phyloP scores from a whole-genome alignment of 306 rosid species.

The Crataegus laevigata region DNA sequence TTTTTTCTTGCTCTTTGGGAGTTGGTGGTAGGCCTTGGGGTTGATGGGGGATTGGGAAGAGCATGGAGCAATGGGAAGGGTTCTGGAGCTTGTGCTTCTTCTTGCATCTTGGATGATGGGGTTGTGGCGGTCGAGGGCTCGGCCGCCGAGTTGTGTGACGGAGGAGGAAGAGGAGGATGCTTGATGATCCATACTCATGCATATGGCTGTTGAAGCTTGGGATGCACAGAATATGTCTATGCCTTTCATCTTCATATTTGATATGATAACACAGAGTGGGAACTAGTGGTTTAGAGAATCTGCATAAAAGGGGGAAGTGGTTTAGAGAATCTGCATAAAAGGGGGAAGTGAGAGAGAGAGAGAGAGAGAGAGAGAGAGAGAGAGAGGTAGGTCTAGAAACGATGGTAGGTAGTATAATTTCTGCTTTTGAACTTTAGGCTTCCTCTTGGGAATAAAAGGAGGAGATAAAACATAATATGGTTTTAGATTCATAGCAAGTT shows the following conservation, averaged over 20 bases:
- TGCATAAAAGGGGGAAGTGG: slow-evolving; percentile 32
- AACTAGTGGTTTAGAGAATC: slow-evolving; percentile 35
- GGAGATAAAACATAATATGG: slow-evolving; percentile 5
- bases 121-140: slow-evolving; percentile 85
- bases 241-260: slow-evolving; percentile 46
- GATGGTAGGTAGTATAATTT: not conserved
- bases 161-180: slow-evolving; percentile 55
- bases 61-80: slow-evolving; percentile 25
- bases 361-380: slow-evolving; percentile 7
- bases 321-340: slow-evolving; percentile 33
- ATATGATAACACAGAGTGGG: not conserved
- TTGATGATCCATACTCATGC: slow-evolving; percentile 70
- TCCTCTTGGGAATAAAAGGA: slow-evolving; percentile 12
- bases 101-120: slow-evolving; percentile 71
- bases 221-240: slow-evolving; percentile 68
- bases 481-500: slow-evolving; percentile 6
- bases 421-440: slow-evolving; percentile 29
- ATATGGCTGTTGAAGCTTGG: slow-evolving; percentile 82
- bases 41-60: slow-evolving; percentile 35
- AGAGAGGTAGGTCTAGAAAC: slow-evolving; percentile 2
- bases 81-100: slow-evolving; percentile 8
- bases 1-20: slow-evolving; percentile 28
- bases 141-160: slow-evolving; percentile 62
- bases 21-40: slow-evolving; percentile 32
- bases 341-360: slow-evolving; percentile 1